Base-by-base conservation (phyloP, 2,329 filamentous ascomycete genomes). In the Kalmusia sp. region DNA sequence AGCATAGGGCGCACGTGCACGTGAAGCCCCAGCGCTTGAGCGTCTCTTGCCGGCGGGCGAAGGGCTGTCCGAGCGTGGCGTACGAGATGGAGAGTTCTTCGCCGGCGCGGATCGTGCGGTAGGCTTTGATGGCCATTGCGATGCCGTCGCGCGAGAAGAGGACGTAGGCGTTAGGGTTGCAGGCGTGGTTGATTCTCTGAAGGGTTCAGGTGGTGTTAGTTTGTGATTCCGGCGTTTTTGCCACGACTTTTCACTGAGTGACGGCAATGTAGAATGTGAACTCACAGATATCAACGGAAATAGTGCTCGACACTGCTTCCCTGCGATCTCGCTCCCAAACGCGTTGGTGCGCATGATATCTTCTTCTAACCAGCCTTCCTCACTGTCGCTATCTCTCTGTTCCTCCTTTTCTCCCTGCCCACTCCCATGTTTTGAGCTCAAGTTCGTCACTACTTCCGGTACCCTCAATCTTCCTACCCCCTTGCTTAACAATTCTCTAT, bases 41-140 rank as follows among this genome's bases (percentile, higher is more conserved):
- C 6, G 44, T n/a, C n/a, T n/a, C 31, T 5, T 39, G 9, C 31
- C 64, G 59, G 19, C 55, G 24, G 0, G 30, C 0, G 3, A 38
- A 56, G 17, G 64, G 51, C 4, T 55, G 44, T 19, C 62, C 62
- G 22, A 64, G 46, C 15, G 60, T 54, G 43, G 65, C 50, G 35
- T 68, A 68, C 4, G 58, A 62, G 6, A 68, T 52, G 2, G 43
- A 64, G 14, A 68, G 63, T 51, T 68, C 65, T 35, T 67, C 63
- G n/a, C 65, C 65, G 4, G 47, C 44, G 8, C 55, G 33, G 24
- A 68, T 67, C 41, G 55, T 55, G 8, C 55, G 57, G 39, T 63
- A 65, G 6, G 65, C 58, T 59, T 65, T 67, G 6, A 67, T 52
- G 2, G 55, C 59, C 38, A 65, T 58, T 15, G 54, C 60, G 27